Base-by-base conservation (phyloP, 2,329 filamentous ascomycete species). In the Fusarium chaquense region DNA sequence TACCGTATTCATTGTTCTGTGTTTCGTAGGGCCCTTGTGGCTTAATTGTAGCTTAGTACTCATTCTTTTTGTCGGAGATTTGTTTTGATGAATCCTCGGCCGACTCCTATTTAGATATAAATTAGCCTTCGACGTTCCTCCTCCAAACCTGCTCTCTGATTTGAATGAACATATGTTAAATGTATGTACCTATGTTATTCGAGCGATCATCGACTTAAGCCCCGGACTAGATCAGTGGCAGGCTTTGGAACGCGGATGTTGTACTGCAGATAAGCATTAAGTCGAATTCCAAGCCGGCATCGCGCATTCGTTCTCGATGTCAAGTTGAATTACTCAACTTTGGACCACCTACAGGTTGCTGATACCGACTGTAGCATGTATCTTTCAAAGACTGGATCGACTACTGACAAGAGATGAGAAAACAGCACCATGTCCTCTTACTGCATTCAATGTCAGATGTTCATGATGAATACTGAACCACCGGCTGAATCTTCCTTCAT, bases 201-300 rank as follows among this genome's bases (percentile, higher is more conserved):
- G 45, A 51, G 20, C 7, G 28, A 41, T 52, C 24, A 22, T 59
- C 24, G 24, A 46, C n/a, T 20, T 13, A 38, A 41, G 22, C 16
- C 20, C 43, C 41, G 18, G 8, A 35, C 10, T 9, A 11, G 20
- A 15, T 22, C 24, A 46, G 28, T 45, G 20, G 16, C 30, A 30
- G 30, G 36, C 16, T 51, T 47, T 33, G 35, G 45, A 51, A 40
- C 15, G 40, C 28, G 24, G 45, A 22, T 20, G 40, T 9, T 18
- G 7, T 32, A 8, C 30, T 46, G 15, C 15, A 28, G 30, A 58
- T 38, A 45, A 52, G 52, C 38, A 45, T 64, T 16, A 7, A 22
- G 3, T 50, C 20, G 44, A 49, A 50, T 57, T 63, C 20, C 41
- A 36, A 32, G 32, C 30, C 43, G 18, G 10, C 36, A 63, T 49